Base-by-base conservation (phyloP, 768 basidiomycete genomes). In the Suillus alpinus region DNA sequence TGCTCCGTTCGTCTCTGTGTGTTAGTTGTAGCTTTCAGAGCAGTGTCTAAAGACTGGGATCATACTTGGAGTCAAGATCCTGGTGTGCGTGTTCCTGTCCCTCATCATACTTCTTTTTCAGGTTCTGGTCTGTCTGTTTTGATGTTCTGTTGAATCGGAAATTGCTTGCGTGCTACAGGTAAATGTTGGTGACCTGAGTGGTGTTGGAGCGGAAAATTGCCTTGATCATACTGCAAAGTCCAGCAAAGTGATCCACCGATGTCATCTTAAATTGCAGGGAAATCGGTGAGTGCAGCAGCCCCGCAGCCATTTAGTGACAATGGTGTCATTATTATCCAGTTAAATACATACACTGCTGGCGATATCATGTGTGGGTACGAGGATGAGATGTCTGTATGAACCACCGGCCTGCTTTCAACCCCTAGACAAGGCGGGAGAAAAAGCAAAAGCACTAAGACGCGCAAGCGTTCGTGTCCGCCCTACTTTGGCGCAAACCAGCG, bases 31-130 rank as follows among this genome's bases (percentile, higher is more conserved):
- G 47, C 31, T 12, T 20, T n/a, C 5, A 4, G 13, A 52, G 12
- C 41, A 5, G 26, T 49, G 13, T 13, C 43, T n/a, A 29, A 10
- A 58, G 51, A 23, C 12, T 7, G 8, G 6, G 6, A 41, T 61
- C 75, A 12, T 64, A 80, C 78, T 80, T 76, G 37, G 75, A 72
- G 56, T 81, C 81, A 20, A 79, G 71, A 46, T 78, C 70, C 36
- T 76, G 67, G 58, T 81, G 76, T 31, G 75, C 67, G 46, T 76
- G 72, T 41, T 70, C 69, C 39, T 72, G 71, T 16, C 71, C 75
- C 1, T 67, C 70, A 56, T 76, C 74, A 29, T 69, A 73, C 59
- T 71, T 71, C 41, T 66, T 67, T 40, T 63, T 72, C 50, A 20
- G 41, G 49, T 67, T 68, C 53, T 66, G 66, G 58, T 59, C 68